Evolutionary conservation across 352 stramenopile genomes (phyloP), one percentile per base, ranked within the genome.

Genomic region (Globisporangium spiculum): DNA sequence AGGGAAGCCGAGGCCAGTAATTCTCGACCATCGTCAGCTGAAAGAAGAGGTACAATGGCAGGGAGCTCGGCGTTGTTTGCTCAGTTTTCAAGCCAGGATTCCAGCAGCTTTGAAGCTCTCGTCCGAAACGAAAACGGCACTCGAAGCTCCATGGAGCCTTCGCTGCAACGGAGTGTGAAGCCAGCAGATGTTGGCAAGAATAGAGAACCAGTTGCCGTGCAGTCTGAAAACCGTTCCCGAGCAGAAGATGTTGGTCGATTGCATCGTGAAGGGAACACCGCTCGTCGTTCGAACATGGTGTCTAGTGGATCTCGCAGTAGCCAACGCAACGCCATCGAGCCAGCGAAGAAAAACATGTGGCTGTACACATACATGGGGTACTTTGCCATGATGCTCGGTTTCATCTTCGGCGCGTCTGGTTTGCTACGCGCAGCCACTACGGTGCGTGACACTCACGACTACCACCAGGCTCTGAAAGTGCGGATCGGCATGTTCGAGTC

Each of bases 401-500:
- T 74, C 24, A 61, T 88, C 24, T 92, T 92, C 46, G 80, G 82
- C 38, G 60, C 78, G 1, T 79, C 76, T 57, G 86, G 86, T 2
- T 59, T 91, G 10, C 70, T 91, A 16, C 73, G 73, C 55, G 86
- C 78, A 36, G 74, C 69, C 7, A 80, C 67, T 14, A 90, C 73
- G 9, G 67, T 92, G 52, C 80, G 75, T 48, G 78, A 90, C 54
- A 81, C 86, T 24, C 74, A 83, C 53, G 79, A 86, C 53, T 93
- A 92, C 48, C 86, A 93, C 65, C 50, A 83, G 44, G 75, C 83
- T 27, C 59, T 93, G 22, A 73, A 88, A 58, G 46, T 67, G 38
- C 81, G 83, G 18, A 89, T 93, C 46, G 64, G 75, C 14, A 72
- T 71, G 34, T 92, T 92, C 36, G 86, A 91, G 68, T 54, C 67